These are phyloP conservation scores for Ambrosia hybrid DNA, from an alignment of 140 eudicot species.

Conservation along the genomic window DNA sequence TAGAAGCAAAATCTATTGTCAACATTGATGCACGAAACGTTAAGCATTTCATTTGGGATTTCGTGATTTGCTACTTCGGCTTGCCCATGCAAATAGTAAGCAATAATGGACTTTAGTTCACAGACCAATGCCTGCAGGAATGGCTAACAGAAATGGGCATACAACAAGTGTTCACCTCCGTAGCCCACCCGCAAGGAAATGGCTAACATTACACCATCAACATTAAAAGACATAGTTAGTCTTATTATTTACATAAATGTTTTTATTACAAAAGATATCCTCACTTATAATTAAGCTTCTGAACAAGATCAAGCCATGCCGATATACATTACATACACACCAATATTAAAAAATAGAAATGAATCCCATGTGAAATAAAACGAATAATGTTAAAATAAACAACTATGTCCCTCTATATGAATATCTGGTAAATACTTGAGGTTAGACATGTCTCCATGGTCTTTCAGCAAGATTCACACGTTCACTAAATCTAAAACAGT, in stretches of 20 bases:
- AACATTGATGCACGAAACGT: too few species aligned
- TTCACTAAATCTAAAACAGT: conserved; percentile 81
- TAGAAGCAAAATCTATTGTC: too few species aligned
- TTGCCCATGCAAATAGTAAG: too few species aligned
- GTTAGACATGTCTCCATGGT: conserved; percentile 96
- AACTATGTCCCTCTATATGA: background rate
- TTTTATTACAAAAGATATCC: conserved; percentile 9
- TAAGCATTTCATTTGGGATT: too few species aligned
- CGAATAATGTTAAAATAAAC: conserved; percentile 30
- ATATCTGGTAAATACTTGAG: conserved; percentile 25
- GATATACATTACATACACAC: conserved; percentile 29
- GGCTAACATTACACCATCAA: too few species aligned
- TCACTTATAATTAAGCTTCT: conserved; percentile 20
- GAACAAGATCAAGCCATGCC: conserved; percentile 21
- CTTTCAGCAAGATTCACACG: conserved; percentile 90
- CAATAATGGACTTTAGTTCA: too few species aligned
- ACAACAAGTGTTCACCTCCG: too few species aligned
- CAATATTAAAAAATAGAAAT: conserved; percentile 22
- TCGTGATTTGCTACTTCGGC: too few species aligned
- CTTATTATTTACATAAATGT: conserved; percentile 1
- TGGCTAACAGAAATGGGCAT: too few species aligned
- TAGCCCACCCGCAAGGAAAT: too few species aligned
- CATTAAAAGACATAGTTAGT: conserved; percentile 1
- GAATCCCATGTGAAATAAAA: conserved; percentile 23
- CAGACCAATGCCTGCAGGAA: too few species aligned